phyloP scores from a whole-genome alignment of 202 grass and related monocot species.

The Schoenoplectus triqueter region DNA sequence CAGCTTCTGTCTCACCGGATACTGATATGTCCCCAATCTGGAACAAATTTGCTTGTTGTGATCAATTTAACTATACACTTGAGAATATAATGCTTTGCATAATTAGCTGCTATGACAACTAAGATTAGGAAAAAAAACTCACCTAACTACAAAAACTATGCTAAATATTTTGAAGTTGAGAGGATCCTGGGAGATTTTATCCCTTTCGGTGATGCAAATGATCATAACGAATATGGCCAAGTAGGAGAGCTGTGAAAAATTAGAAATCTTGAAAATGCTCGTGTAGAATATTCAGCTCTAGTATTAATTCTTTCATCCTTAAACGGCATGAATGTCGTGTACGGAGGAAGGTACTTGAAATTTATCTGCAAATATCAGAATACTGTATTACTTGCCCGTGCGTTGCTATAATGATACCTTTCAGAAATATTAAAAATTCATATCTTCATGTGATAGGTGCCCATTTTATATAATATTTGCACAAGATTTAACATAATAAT shows the following conservation, averaged over 20 bases:
- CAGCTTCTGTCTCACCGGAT: too few relatives aligned
- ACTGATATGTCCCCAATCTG: background rate
- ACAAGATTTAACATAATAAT: too few relatives aligned
- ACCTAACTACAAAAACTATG: slow-evolving; percentile 63
- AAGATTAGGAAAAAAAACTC: slow-evolving; percentile 19
- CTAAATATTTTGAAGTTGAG: slow-evolving; percentile 71
- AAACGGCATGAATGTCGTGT: slow-evolving; percentile 60
- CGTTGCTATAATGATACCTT: too few relatives aligned
- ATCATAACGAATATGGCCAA: slow-evolving; percentile 53
- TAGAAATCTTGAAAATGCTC: slow-evolving; percentile 37
- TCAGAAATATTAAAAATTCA: too few relatives aligned
- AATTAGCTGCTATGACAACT: background rate
- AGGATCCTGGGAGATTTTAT: slow-evolving; percentile 53
- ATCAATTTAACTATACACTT: background rate
- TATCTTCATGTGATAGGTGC: too few relatives aligned
- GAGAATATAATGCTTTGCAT: too few relatives aligned
- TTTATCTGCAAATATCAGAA: background rate
- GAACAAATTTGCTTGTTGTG: background rate
- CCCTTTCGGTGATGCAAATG: slow-evolving; percentile 66
- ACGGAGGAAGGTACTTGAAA: slow-evolving; percentile 75
- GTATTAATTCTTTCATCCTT: slow-evolving; percentile 34
- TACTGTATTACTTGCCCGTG: background rate
- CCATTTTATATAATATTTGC: too few relatives aligned
- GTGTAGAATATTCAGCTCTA: background rate
- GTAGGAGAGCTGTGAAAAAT: slow-evolving; percentile 55